Conservation (phyloP, 140 eudicot species). For the Flaveria floridana region DNA sequence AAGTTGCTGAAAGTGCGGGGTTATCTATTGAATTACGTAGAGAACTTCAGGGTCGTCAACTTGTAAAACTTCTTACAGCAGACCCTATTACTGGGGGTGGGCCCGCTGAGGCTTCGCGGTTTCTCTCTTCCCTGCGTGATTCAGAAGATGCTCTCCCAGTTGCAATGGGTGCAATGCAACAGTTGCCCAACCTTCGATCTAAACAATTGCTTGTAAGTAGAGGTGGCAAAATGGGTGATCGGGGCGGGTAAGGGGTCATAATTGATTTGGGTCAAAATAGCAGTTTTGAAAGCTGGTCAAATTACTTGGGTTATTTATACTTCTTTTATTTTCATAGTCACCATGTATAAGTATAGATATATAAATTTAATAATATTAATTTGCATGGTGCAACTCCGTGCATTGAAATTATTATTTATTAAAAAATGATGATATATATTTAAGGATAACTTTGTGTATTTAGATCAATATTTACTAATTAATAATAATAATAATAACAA, state of each 20-base stretch:
- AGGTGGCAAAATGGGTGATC: background rate
- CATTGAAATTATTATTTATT: background rate
- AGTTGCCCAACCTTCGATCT: slow-evolving; percentile 85
- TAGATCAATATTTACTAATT: background rate
- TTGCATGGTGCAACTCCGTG: background rate
- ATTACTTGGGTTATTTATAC: background rate
- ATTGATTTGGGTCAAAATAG: slow-evolving; percentile 4
- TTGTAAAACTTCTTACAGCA: slow-evolving; percentile 94
- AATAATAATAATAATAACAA: background rate
- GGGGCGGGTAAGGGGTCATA: background rate
- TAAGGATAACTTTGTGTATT: background rate
- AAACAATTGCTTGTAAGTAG: slow-evolving; percentile 88
- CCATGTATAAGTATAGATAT: background rate
- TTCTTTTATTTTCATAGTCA: background rate
- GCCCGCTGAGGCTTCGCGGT: slow-evolving; percentile 99
- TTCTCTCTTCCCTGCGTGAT: slow-evolving; percentile 88
- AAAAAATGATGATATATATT: background rate
- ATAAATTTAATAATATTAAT: background rate
- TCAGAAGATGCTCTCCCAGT: slow-evolving; percentile 91
- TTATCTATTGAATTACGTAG: slow-evolving; percentile 87
- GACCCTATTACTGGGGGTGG: slow-evolving; percentile 98
- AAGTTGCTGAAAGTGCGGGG: slow-evolving; percentile 97
- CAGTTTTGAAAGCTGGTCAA: slow-evolving; percentile 10
- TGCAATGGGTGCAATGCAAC: slow-evolving; percentile 99
- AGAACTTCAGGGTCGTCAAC: slow-evolving; percentile 99